Percentiles rank a stretch among this genome's conserved stretches.
Conservation (phyloP, 805 yeast species). For the Ogataea populi-albae region DNA sequence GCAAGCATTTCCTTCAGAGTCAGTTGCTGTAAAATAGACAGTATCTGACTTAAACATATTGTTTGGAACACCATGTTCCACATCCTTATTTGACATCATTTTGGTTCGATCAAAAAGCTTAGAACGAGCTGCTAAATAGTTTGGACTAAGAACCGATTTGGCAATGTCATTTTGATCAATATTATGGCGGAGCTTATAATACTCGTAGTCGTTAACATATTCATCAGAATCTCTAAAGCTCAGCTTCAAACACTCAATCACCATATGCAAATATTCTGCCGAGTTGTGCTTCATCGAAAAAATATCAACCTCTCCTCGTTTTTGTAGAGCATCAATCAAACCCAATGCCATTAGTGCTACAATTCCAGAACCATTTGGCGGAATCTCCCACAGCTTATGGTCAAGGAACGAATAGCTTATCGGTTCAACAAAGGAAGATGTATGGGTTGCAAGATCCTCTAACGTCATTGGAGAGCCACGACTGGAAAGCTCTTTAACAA, state of each 20-base stretch:
- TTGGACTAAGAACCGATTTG: constrained; percentile 42
- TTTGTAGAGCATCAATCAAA: constrained; percentile 53
- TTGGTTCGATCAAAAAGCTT: constrained; percentile 40
- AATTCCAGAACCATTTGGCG: constrained; percentile 82
- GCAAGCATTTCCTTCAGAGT: constrained; percentile 71
- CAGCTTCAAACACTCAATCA: constrained; percentile 70
- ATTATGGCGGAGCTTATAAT: constrained; percentile 20
- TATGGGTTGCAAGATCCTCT: constrained; percentile 57
- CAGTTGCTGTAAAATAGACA: constrained; percentile 64
- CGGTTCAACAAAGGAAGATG: constrained; percentile 64
- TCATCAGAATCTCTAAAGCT: constrained; percentile 76
- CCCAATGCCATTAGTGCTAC: constrained; percentile 74
- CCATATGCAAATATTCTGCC: constrained; percentile 61
- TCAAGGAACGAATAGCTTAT: constrained; percentile 52
- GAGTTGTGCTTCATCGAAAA: constrained; percentile 57
- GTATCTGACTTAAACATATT: constrained; percentile 64
- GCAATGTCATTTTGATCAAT: constrained; percentile 24
- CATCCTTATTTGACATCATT: constrained; percentile 37
- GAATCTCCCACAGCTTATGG: constrained; percentile 70
- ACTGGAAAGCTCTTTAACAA: constrained; percentile 48
- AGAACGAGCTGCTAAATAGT: constrained; percentile 51
- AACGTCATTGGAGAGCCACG: constrained; percentile 56
- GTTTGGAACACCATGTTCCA: constrained; percentile 43
- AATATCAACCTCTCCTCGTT: constrained; percentile 41
- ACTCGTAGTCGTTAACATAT: constrained; percentile 61